Evolutionary conservation across 257 asterid genomes (phyloP).

Genomic region (Catharanthus roseus): DNA sequence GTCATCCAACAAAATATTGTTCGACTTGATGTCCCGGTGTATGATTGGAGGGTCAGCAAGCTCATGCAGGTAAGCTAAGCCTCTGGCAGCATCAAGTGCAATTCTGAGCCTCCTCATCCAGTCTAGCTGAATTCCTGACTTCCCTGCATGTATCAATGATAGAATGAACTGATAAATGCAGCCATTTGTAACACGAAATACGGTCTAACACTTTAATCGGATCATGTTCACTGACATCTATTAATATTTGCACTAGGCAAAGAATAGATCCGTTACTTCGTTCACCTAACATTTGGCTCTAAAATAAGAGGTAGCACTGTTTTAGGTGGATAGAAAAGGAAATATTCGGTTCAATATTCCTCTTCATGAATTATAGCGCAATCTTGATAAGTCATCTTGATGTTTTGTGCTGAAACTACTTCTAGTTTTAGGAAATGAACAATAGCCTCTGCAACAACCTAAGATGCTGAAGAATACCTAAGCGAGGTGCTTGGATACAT

Average conservation of each 20-base stretch:
- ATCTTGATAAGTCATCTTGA: neutral
- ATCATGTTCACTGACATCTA: neutral
- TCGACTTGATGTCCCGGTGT: conserved; percentile 81
- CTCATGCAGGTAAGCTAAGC: conserved; percentile 76
- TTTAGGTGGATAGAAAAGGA: neutral
- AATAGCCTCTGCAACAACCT: neutral
- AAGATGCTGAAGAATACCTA: neutral
- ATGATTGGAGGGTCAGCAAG: conserved; percentile 90
- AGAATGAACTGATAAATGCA: neutral
- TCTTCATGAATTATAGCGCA: neutral
- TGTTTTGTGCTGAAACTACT: neutral
- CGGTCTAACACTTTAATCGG: neutral
- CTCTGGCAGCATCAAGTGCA: conserved; percentile 81
- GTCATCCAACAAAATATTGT: conserved; percentile 66
- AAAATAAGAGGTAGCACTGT: too few species aligned
- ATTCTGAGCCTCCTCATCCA: conserved; percentile 65
- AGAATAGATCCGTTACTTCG: neutral
- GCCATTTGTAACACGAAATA: neutral
- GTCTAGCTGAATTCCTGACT: conserved; percentile 42
- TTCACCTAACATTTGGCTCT: too few species aligned
- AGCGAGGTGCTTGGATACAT: neutral
- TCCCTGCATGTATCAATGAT: conserved; percentile 34
- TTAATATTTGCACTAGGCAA: neutral
- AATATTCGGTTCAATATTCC: neutral
- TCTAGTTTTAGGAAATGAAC: neutral